phyloP scores from a whole-genome alignment of 2,329 filamentous ascomycete genomes.

The Trichoderma sp. region DNA sequence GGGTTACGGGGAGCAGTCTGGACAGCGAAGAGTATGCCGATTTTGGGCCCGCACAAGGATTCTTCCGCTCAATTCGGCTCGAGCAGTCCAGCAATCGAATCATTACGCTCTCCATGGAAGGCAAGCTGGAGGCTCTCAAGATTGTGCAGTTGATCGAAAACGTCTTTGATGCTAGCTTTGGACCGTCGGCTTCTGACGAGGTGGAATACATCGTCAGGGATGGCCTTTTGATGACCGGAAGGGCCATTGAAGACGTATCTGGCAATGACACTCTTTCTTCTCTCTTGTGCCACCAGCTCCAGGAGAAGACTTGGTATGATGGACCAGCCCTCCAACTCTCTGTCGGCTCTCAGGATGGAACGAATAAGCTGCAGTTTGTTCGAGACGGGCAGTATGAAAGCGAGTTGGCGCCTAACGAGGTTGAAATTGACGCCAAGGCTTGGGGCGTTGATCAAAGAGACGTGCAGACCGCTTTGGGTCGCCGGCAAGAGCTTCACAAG shows the following conservation, averaged over 20 bases:
- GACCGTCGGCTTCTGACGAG: background rate
- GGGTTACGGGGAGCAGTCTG: background rate
- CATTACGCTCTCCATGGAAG: conserved; percentile 5
- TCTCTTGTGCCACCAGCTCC: background rate
- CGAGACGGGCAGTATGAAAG: background rate
- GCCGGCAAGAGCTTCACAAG: background rate
- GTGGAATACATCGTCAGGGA: conserved; percentile 6
- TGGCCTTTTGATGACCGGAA: conserved; percentile 2
- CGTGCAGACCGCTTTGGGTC: background rate
- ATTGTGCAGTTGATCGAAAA: background rate
- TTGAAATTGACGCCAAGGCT: conserved; percentile 17
- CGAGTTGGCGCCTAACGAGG: background rate
- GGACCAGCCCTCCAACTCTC: conserved; percentile 9
- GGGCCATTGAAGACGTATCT: conserved; percentile 6
- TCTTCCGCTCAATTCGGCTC: conserved; percentile 1
- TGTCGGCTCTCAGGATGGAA: background rate
- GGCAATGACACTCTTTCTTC: background rate
- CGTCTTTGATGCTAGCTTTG: background rate
- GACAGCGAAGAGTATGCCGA: background rate
- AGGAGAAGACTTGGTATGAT: conserved; percentile 7
- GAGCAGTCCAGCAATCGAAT: background rate
- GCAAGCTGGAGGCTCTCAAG: background rate
- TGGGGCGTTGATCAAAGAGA: background rate
- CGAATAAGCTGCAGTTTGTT: background rate
- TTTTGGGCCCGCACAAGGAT: background rate